Evolutionary conservation across 306 rosid genomes (phyloP).

Genomic region (Prosopis cineraria): DNA sequence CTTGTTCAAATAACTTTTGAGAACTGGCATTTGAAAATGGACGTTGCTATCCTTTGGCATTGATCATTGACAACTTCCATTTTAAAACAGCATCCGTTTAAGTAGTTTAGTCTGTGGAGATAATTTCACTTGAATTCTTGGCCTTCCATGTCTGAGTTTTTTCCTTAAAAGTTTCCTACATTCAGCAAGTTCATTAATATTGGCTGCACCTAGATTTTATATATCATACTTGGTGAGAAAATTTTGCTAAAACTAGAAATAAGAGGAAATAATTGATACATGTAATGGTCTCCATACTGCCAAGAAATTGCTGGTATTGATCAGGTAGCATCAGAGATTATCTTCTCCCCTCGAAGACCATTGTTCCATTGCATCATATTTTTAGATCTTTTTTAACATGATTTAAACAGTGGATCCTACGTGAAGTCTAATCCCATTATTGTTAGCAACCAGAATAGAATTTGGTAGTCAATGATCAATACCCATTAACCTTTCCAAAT

Average conservation of each 20-base stretch:
- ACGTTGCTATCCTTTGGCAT: neutral
- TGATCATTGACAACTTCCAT: neutral
- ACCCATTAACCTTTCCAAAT: too few relatives aligned
- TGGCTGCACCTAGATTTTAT: neutral
- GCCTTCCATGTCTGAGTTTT: neutral
- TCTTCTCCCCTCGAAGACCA: neutral
- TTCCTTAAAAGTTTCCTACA: neutral
- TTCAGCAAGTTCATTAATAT: neutral
- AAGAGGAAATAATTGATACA: neutral
- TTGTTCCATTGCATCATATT: neutral
- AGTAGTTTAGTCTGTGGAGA: neutral
- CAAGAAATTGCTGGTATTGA: neutral
- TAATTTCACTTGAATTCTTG: neutral
- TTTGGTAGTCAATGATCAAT: neutral
- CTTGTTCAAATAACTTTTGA: constrained; percentile 1
- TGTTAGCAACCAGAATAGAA: neutral
- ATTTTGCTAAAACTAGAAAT: neutral
- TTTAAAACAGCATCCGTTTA: neutral
- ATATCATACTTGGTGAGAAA: neutral
- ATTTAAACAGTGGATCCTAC: neutral
- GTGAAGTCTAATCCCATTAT: neutral
- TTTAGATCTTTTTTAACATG: neutral
- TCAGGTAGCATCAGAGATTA: neutral
- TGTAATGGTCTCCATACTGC: neutral
- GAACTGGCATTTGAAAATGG: constrained; percentile 20